phyloP scores from a whole-genome alignment of 1,284 basidiomycete genomes.

The Fomitopsis pinicola region DNA sequence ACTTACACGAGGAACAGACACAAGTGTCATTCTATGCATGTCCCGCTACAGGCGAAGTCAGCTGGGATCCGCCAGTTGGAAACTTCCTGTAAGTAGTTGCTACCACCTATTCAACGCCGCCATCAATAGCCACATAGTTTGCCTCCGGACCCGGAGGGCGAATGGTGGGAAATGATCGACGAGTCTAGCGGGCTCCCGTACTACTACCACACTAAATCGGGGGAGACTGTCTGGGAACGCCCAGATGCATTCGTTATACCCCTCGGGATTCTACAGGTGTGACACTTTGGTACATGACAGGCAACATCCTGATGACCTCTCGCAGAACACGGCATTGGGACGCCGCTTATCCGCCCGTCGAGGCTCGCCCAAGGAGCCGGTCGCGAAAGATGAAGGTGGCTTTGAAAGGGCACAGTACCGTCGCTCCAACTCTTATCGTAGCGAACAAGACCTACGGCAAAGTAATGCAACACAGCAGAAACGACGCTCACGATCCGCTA shows the following conservation, averaged over 20 bases:
- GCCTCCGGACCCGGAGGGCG: constrained; percentile 80
- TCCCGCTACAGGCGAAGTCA: constrained; percentile 87
- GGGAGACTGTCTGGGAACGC: constrained; percentile 86
- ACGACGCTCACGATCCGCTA: constrained; percentile 23
- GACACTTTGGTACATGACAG: not conserved
- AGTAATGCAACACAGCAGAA: constrained; percentile 4
- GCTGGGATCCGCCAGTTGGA: constrained; percentile 89
- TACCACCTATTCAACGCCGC: constrained; percentile 13
- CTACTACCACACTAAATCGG: constrained; percentile 89
- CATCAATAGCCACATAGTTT: constrained; percentile 43
- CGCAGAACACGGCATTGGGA: constrained; percentile 70
- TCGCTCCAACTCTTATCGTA: constrained; percentile 22
- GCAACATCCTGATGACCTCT: not conserved
- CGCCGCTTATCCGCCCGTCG: constrained; percentile 47
- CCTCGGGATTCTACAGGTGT: constrained; percentile 78
- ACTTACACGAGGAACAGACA: constrained; percentile 42
- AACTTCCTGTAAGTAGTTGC: constrained; percentile 70
- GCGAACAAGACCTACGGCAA: constrained; percentile 15
- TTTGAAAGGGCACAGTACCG: constrained; percentile 27
- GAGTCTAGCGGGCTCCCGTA: constrained; percentile 79
- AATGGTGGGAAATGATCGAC: constrained; percentile 94
- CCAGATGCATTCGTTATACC: constrained; percentile 88
- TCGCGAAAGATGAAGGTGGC: constrained; percentile 28
- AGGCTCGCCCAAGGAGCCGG: constrained; percentile 7
- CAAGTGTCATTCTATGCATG: constrained; percentile 87